Percentiles rank a stretch among this genome's conserved stretches.
These are phyloP conservation scores for Smithsoniella earleae DNA, from an alignment of 163 green algal genomes.

Conservation along the genomic window DNA sequence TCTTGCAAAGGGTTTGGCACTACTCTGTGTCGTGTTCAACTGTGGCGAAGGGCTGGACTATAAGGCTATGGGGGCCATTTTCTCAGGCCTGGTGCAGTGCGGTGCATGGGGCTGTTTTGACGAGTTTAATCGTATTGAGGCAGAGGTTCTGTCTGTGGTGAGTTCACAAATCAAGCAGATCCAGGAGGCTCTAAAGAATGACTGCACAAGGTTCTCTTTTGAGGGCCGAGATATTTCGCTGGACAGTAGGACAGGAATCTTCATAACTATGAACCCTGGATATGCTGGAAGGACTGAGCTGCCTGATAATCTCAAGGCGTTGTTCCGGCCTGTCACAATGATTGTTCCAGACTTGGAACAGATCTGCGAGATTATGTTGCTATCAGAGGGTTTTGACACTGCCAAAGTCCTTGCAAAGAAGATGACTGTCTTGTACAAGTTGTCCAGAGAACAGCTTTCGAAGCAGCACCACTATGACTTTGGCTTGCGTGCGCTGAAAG, in stretches of 20 bases:
- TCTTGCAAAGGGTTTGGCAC: conserved; percentile 73
- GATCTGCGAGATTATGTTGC: conserved; percentile 90
- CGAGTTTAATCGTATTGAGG: conserved; percentile 88
- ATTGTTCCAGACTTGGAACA: conserved; percentile 79
- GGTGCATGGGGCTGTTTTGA: conserved; percentile 87
- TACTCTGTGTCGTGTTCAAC: conserved; percentile 86
- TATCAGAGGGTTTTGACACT: conserved; percentile 75
- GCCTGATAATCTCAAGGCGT: conserved; percentile 82
- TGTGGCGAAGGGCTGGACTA: conserved; percentile 83
- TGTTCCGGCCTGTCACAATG: conserved; percentile 88
- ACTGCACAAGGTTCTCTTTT: conserved; percentile 68
- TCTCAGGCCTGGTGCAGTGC: conserved; percentile 73
- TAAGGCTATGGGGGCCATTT: conserved; percentile 81
- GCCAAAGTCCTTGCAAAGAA: conserved; percentile 81
- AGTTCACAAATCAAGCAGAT: conserved; percentile 55
- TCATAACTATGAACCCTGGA: conserved; percentile 87
- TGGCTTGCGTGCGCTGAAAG: conserved; percentile 70
- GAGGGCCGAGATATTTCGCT: conserved; percentile 75
- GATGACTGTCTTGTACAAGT: conserved; percentile 85
- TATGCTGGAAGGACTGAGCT: conserved; percentile 66
- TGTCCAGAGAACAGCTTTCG: conserved; percentile 73
- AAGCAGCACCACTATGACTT: conserved; percentile 90
- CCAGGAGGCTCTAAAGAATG: conserved; percentile 74
- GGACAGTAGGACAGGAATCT: conserved; percentile 64
- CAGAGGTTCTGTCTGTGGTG: conserved; percentile 61